Evolutionary conservation across 2,329 filamentous ascomycete genomes (phyloP).

Genomic region (Apiospora malaysiana): DNA sequence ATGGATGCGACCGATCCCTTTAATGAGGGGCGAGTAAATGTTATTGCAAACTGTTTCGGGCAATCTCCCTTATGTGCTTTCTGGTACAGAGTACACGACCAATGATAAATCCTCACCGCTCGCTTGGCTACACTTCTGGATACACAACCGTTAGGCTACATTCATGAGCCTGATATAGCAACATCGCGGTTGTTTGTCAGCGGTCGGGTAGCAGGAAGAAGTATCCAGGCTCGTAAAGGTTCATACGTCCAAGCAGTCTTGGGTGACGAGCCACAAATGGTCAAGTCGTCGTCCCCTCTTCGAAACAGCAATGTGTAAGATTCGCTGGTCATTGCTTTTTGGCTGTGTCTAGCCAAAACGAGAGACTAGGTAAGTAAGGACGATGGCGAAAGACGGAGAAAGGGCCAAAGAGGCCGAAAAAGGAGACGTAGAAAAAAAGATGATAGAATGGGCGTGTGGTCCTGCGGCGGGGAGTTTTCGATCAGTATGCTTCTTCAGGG

Average conservation of each 20-base stretch:
- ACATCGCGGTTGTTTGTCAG: slow-evolving; percentile 1
- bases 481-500: background rate
- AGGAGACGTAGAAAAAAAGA: background rate
- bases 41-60: slow-evolving; percentile 16
- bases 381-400: background rate
- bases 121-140: slow-evolving; percentile 16
- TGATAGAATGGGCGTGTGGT: background rate
- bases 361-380: background rate
- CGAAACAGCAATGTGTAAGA: background rate
- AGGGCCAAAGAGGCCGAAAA: background rate
- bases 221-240: background rate
- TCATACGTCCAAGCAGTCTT: background rate
- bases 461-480: background rate
- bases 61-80: slow-evolving; percentile 10
- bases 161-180: slow-evolving; percentile 12
- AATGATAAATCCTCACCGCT: slow-evolving; percentile 12
- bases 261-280: background rate
- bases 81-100: slow-evolving; percentile 10
- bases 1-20: slow-evolving; percentile 6
- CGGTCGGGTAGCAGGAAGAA: background rate
- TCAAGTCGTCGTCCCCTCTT: background rate
- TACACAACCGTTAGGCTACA: slow-evolving; percentile 17
- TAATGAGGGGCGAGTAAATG: background rate
- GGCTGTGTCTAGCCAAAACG: background rate
- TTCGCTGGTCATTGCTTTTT: slow-evolving; percentile 1